Conservation (phyloP, 176 grass and related monocot species). For the Panicum miliaceum region DNA sequence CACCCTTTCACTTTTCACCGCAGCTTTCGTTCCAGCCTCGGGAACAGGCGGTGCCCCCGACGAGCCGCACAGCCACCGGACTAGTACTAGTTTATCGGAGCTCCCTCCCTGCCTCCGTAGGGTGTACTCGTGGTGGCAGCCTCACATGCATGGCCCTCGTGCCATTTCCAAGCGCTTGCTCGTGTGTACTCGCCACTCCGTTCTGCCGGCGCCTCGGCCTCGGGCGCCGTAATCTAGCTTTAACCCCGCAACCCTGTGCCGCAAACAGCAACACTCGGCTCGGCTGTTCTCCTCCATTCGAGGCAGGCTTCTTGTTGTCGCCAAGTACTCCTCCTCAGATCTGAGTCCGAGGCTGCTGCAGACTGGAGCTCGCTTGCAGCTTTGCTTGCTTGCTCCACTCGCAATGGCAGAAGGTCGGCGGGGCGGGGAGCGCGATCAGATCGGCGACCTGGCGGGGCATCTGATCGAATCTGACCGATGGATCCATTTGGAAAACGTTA, state of each 20-base stretch:
- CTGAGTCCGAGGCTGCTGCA: not conserved
- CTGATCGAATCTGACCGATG: not conserved
- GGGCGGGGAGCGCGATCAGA: not conserved
- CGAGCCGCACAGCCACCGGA: not conserved
- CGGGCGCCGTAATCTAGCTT: conserved; percentile 28
- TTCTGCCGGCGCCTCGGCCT: not conserved
- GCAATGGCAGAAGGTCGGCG: not conserved
- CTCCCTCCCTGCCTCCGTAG: too few relatives aligned
- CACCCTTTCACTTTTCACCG: not conserved
- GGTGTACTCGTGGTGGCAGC: conserved; percentile 35
- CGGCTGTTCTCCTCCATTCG: not conserved
- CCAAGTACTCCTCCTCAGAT: not conserved
- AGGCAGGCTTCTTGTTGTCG: not conserved
- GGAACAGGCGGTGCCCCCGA: not conserved
- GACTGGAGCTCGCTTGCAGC: not conserved
- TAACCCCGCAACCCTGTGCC: not conserved
- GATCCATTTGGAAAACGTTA: conserved; percentile 39
- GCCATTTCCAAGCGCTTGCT: not conserved
- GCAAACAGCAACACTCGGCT: conserved; percentile 13
- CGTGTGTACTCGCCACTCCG: not conserved
- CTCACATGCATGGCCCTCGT: conserved; percentile 17
- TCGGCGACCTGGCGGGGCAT: not conserved
- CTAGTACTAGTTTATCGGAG: too few relatives aligned
- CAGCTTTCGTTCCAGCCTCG: not conserved
- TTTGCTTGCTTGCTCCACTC: not conserved